phyloP scores from a whole-genome alignment of 2,329 filamentous ascomycete species.

The Pseudopithomyces maydicus region DNA sequence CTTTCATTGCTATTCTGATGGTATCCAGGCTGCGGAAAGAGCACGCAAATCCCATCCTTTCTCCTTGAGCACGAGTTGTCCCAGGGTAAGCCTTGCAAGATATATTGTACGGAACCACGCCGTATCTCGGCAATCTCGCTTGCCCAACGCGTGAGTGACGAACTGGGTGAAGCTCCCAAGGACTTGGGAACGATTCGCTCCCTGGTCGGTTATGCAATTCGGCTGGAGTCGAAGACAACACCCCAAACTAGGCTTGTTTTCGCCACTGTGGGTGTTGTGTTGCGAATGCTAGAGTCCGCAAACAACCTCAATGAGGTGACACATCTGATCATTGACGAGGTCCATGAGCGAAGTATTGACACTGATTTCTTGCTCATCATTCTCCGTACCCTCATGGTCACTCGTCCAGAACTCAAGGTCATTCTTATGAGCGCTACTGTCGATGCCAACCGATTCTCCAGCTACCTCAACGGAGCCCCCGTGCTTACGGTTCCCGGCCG shows the following conservation, averaged over 20 bases:
- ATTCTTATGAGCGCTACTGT: conserved; percentile 98
- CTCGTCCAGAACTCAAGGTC: conserved; percentile 83
- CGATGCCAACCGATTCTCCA: conserved; percentile 87
- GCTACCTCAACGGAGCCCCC: conserved; percentile 83
- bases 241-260: conserved; percentile 85
- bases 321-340: conserved; percentile 94
- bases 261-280: conserved; percentile 89
- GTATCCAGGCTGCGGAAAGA: conserved; percentile 80
- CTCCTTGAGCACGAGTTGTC: conserved; percentile 87
- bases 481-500: conserved; percentile 89
- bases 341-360: conserved; percentile 95
- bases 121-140: conserved; percentile 96
- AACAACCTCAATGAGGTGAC: conserved; percentile 88
- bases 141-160: conserved; percentile 89
- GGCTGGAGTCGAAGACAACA: conserved; percentile 85
- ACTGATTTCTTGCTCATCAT: conserved; percentile 96
- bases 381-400: conserved; percentile 77
- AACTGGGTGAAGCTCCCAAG: conserved; percentile 81
- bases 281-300: conserved; percentile 92
- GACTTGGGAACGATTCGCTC: conserved; percentile 84
- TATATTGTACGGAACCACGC: conserved; percentile 94
- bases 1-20: background rate
- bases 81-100: conserved; percentile 80
- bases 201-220: conserved; percentile 91
- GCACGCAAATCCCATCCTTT: conserved; percentile 94